A percentile compares a stretch with the other conserved stretches of the same genome.
Conservation (phyloP, 345 rosid species). For the Camelina laxa region DNA sequence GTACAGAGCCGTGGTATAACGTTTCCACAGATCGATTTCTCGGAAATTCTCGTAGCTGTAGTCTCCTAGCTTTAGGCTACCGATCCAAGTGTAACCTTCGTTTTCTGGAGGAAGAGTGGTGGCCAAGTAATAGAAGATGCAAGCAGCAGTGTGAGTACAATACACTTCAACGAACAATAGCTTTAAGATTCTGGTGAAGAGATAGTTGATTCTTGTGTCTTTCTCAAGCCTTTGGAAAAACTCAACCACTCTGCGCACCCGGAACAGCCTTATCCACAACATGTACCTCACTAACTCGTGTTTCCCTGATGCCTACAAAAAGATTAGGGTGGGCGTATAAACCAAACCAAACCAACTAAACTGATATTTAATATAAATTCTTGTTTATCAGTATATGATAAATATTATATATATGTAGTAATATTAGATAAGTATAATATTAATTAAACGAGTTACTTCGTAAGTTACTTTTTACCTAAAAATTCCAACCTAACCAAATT, state of each 20-base stretch:
- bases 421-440: no score
- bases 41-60: constrained; percentile 74
- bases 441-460: no score
- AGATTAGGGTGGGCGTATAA: not conserved
- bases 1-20: constrained; percentile 79
- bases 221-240: constrained; percentile 73
- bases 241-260: constrained; percentile 60
- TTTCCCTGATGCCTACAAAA: constrained; percentile 57
- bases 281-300: constrained; percentile 76
- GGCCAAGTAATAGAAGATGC: constrained; percentile 86
- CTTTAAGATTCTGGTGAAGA: constrained; percentile 74
- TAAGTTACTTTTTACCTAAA: no score
- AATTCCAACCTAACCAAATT: no score
- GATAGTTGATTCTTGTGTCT: constrained; percentile 75
- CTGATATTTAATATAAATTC: no score
- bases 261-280: constrained; percentile 73
- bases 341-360: not conserved
- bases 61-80: constrained; percentile 81
- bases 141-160: constrained; percentile 90
- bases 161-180: constrained; percentile 78
- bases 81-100: constrained; percentile 91
- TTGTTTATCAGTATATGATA: no score
- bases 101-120: constrained; percentile 67
- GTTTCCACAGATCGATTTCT: constrained; percentile 76
- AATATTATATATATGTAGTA: no score